Conservation (phyloP, 805 yeast species). For the Pichia insulana region DNA sequence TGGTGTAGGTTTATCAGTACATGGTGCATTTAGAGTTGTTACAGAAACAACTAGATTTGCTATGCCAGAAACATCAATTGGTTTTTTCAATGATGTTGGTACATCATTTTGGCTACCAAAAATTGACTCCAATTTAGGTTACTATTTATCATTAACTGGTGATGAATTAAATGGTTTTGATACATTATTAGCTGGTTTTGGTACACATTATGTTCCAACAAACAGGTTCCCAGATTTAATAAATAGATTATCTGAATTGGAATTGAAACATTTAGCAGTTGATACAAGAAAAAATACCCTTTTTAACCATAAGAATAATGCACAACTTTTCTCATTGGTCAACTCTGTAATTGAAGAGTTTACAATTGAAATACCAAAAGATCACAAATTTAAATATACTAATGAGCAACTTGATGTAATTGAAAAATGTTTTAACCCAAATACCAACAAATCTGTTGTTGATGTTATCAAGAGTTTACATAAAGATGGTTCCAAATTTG, state of each 20-base stretch:
- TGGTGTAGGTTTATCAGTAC: conserved; percentile 88
- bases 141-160: conserved; percentile 82
- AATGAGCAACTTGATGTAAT: conserved; percentile 52
- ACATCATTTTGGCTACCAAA: conserved; percentile 82
- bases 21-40: conserved; percentile 88
- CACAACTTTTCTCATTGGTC: conserved; percentile 47
- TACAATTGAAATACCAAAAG: conserved; percentile 54
- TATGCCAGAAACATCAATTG: conserved; percentile 97
- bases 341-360: conserved; percentile 74
- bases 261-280: conserved; percentile 20
- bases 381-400: conserved; percentile 50
- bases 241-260: conserved; percentile 56
- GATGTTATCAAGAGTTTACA: conserved; percentile 46
- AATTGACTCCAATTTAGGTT: conserved; percentile 74
- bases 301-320: conserved; percentile 13
- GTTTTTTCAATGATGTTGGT: conserved; percentile 95
- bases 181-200: conserved; percentile 74
- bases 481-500: conserved; percentile 56
- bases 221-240: conserved; percentile 53
- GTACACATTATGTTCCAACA: conserved; percentile 81
- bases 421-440: conserved; percentile 54
- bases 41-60: conserved; percentile 86
- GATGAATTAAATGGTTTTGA: conserved; percentile 70
- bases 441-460: conserved; percentile 36
- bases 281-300: conserved; percentile 11